Base-by-base conservation (phyloP, 768 basidiomycete species). In the Leucocoprinus leucothites region DNA sequence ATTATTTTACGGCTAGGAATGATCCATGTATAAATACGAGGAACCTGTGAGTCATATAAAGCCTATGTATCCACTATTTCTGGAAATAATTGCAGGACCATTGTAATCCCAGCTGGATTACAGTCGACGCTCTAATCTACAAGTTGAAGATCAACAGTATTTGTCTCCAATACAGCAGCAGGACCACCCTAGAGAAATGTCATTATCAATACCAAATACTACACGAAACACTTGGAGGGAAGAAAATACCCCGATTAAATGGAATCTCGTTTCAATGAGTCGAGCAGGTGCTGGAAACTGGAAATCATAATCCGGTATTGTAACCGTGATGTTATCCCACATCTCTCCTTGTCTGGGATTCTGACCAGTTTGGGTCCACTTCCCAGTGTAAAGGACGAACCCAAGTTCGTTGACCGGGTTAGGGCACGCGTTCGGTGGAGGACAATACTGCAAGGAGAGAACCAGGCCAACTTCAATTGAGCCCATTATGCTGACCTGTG, bases 191-290 rank as follows among this genome's bases (percentile, higher is more conserved):
- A 42, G 26, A 41, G 9, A 13, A 13, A 21, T 5, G 21, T 3
- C 16, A 7, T 19, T 8, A 44, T 44, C 43, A 21, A 22, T 19
- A 31, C 46, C 5, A 4, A 36, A 16, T 9, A 35, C 34, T 16
- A 40, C 9, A 2, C n/a, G 11, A 31, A 34, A 9, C 9, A 13
- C 25, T 16, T 56, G 31, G 11, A 31, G 11, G 31, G 31, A 31
- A 31, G 31, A 5, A 31, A 11, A 26, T 59, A 72, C 69, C 41
- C 69, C 69, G 53, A 72, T 68, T 52, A 70, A 58, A 59, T 71
- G 69, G 41, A 70, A 40, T 34, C 48, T 50, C 36, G 48, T 50
- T 21, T 34, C 35, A 38, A 50, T 38, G 22, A 50, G 35, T 7
- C 38, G 13, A 9, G 2, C 48, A 4, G 48, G 48, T 13, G 34